Percentiles rank a stretch among this genome's conserved stretches.
Evolutionary conservation across 768 basidiomycete genomes (phyloP).

Genomic region (Lyophyllum shimeji): DNA sequence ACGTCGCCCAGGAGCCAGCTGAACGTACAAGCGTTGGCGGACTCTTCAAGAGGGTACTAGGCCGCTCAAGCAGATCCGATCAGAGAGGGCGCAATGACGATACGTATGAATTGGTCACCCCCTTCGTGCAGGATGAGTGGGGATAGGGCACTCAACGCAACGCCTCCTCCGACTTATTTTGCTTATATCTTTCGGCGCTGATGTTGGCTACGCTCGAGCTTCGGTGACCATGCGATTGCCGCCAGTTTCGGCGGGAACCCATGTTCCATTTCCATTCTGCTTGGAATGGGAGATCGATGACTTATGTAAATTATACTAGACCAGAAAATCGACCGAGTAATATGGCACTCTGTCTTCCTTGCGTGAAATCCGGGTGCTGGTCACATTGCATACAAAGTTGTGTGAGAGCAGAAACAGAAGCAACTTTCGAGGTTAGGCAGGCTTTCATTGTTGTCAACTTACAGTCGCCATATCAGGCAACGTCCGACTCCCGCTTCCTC

Average conservation of each 20-base stretch:
- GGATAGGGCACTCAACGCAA: constrained; percentile 34
- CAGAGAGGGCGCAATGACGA: constrained; percentile 69
- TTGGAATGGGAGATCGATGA: not conserved
- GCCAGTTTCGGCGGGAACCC: too few species aligned
- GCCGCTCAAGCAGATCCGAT: constrained; percentile 39
- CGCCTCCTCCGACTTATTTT: not conserved
- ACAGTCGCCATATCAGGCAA: too few species aligned
- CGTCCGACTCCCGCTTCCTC: too few species aligned
- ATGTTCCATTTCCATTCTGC: too few species aligned
- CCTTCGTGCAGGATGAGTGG: constrained; percentile 78
- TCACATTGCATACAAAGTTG: too few species aligned
- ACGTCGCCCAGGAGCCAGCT: constrained; percentile 23
- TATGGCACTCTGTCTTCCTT: too few species aligned
- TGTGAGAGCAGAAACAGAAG: too few species aligned
- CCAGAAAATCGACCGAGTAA: not conserved
- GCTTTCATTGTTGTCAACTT: too few species aligned
- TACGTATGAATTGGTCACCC: constrained; percentile 79
- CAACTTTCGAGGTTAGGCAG: too few species aligned
- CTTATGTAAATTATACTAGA: not conserved
- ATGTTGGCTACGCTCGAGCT: not conserved
- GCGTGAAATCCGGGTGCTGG: too few species aligned
- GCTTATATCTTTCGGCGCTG: not conserved
- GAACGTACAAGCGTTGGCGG: constrained; percentile 47
- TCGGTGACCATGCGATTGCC: too few species aligned
- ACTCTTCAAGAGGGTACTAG: constrained; percentile 64